These are phyloP conservation scores for Porphyrellus cyaneotinctus DNA, from an alignment of 768 basidiomycete genomes.

Conservation along the genomic window DNA sequence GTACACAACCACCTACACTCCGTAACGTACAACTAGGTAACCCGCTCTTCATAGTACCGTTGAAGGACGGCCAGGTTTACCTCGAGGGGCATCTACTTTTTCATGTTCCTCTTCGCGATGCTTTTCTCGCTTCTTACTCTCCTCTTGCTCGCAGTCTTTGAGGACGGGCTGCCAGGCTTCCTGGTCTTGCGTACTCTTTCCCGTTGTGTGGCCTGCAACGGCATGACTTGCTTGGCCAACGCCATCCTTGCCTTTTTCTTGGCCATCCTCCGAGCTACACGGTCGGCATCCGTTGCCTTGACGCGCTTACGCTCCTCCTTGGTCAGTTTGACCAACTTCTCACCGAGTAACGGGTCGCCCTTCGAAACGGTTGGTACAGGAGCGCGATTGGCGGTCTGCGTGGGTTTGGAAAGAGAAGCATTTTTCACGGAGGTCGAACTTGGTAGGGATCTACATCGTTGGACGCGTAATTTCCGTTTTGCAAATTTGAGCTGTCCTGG, in stretches of 20 bases:
- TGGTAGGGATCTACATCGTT: constrained; percentile 79
- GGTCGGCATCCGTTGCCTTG: constrained; percentile 76
- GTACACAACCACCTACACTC: no score
- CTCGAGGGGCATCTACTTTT: constrained; percentile 39
- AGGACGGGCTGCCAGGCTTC: constrained; percentile 12
- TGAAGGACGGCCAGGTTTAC: no score
- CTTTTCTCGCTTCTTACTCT: constrained; percentile 55
- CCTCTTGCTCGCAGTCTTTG: constrained; percentile 36
- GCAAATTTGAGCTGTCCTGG: constrained; percentile 80
- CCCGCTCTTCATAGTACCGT: no score
- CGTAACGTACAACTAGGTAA: no score
- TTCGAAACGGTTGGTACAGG: constrained; percentile 44
- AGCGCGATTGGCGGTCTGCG: background rate
- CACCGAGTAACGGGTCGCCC: constrained; percentile 80
- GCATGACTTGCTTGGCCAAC: constrained; percentile 41
- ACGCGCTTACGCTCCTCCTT: constrained; percentile 83
- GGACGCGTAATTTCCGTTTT: constrained; percentile 87
- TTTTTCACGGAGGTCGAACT: constrained; percentile 30
- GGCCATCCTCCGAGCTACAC: constrained; percentile 77
- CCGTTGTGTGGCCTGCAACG: constrained; percentile 39
- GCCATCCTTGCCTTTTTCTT: constrained; percentile 79
- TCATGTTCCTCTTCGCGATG: constrained; percentile 50
- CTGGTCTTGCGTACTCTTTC: constrained; percentile 45
- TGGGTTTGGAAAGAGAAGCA: constrained; percentile 1
- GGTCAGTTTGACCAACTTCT: constrained; percentile 67